phyloP scores from a whole-genome alignment of 2,329 filamentous ascomycete species.

The Xylogone sp. region DNA sequence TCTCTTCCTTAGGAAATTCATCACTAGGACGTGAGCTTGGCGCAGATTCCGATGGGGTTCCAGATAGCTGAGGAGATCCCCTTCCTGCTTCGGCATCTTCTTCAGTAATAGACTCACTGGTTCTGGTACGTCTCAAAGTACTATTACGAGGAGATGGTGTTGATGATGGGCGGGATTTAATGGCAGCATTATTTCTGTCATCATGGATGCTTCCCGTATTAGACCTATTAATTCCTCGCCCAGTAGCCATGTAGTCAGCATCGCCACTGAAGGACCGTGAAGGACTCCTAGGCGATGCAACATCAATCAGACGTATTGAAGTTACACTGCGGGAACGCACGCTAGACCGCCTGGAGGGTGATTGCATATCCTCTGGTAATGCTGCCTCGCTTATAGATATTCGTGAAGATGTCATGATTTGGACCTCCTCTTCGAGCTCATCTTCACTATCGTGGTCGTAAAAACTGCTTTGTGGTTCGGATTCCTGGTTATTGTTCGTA shows the following conservation, averaged over 20 bases:
- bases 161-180: not conserved
- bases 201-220: constrained; percentile 17
- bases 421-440: constrained; percentile 25
- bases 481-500: not conserved
- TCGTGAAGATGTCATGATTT: constrained; percentile 30
- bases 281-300: constrained; percentile 21
- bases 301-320: constrained; percentile 29
- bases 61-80: constrained; percentile 9
- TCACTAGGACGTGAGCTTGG: constrained; percentile 9
- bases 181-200: not conserved
- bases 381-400: constrained; percentile 25
- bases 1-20: not conserved
- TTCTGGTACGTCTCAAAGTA: constrained; percentile 17
- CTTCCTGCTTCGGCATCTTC: constrained; percentile 18
- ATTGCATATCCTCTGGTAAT: constrained; percentile 19
- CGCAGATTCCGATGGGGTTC: constrained; percentile 18
- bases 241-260: constrained; percentile 12
- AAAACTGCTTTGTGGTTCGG: not conserved
- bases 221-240: constrained; percentile 14
- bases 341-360: constrained; percentile 19
- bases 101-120: constrained; percentile 25
- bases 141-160: constrained; percentile 20
- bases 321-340: constrained; percentile 25
- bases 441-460: constrained; percentile 16
- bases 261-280: constrained; percentile 16